phyloP scores from a whole-genome alignment of 495 filamentous ascomycete species.

The Tuber indicum region DNA sequence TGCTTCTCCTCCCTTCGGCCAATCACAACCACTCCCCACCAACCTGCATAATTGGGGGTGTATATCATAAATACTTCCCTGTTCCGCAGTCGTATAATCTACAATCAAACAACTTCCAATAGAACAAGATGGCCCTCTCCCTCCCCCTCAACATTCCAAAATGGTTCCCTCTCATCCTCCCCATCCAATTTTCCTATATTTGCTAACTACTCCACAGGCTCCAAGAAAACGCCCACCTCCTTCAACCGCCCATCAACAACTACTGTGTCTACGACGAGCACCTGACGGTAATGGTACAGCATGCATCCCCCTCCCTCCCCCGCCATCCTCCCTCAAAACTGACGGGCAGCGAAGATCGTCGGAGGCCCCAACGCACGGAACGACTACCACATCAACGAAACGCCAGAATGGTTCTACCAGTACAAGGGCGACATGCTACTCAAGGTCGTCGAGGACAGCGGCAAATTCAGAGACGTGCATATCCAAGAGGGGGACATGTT shows the following conservation, averaged over 20 bases:
- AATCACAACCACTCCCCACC: too few relatives aligned
- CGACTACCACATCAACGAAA: slow-evolving; percentile 97
- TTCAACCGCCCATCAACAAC: slow-evolving; percentile 94
- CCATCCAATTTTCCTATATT: not conserved
- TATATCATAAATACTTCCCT: too few relatives aligned
- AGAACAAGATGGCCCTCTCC: slow-evolving; percentile 9
- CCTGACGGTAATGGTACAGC: slow-evolving; percentile 63
- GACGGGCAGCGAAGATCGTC: slow-evolving; percentile 58
- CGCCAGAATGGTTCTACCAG: slow-evolving; percentile 97
- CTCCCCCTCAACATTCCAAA: slow-evolving; percentile 70
- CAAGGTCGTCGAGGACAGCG: slow-evolving; percentile 70
- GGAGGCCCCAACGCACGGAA: slow-evolving; percentile 93
- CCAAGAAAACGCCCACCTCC: slow-evolving; percentile 80
- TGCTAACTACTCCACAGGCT: slow-evolving; percentile 56
- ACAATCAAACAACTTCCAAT: not conserved
- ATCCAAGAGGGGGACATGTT: slow-evolving; percentile 94
- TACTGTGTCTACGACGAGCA: slow-evolving; percentile 85
- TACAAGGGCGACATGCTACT: slow-evolving; percentile 88
- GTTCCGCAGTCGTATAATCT: not conserved
- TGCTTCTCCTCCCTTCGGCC: too few relatives aligned
- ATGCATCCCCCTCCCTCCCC: slow-evolving; percentile 30
- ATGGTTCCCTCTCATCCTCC: slow-evolving; percentile 52
- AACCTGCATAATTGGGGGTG: too few relatives aligned
- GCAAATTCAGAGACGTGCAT: slow-evolving; percentile 69
- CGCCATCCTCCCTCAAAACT: not conserved